Evolutionary conservation across 768 basidiomycete species (phyloP), one percentile per base, ranked within the genome.

Genomic region (Calocybe indica): DNA sequence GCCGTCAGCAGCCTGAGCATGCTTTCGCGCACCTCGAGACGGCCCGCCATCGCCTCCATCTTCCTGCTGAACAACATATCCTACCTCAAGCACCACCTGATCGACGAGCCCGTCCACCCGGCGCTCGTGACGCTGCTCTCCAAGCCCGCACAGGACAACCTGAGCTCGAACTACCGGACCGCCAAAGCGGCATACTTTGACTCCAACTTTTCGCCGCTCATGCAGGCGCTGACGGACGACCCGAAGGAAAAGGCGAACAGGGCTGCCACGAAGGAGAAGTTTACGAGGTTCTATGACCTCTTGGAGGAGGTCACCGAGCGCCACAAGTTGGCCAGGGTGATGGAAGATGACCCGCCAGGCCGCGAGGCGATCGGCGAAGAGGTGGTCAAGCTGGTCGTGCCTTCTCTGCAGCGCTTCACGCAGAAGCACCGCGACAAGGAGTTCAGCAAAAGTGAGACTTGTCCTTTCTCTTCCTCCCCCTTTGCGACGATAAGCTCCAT

Each of bases 141-240:
- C 9, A 75, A 75, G 29, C 75, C 81, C 1, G 75, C 85, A 0
- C 67, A 76, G 39, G 85, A 88, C 14, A 53, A 72, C 13, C 71
- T 92, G 29, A 76, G 79, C 51, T 83, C 82, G 5, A 80, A 78
- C 50, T 88, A 82, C 67, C 80, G 88, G 34, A 89, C 82, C 0
- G 84, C 89, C 37, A 90, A 90, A 62, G 86, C 88, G 7, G 83
- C 73, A 4, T 92, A 92, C 63, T 89, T 89, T 50, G 89, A 91
- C 52, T 72, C 84, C 15, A 92, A 89, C 64, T 90, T 86, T 62
- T 80, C 83, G 6, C 83, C 86, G 8, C 67, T 92, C 43, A 80
- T 92, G 70, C 84, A 87, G 64, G 72, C 64, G 60, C 78, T 68
- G 68, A 80, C 67, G 22, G 76, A 80, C 41, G 82, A 85, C 47